phyloP scores from a whole-genome alignment of 805 yeast species.

The Candida sonorensis region DNA sequence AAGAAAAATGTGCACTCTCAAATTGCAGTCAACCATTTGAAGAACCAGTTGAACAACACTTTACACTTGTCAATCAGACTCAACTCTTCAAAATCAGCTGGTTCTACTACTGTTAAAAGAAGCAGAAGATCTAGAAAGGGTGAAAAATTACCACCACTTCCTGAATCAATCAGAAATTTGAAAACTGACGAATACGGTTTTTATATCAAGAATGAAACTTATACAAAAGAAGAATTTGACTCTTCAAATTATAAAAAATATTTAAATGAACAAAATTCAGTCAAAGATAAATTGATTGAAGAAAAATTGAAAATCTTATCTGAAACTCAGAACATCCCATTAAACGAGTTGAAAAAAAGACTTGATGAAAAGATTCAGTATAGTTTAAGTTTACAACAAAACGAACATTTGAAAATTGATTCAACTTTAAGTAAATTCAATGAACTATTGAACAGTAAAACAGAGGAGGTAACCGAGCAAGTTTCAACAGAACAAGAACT shows the following conservation, averaged over 20 bases:
- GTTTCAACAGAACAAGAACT: no score
- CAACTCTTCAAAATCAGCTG: constrained; percentile 2
- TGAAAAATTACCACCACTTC: constrained; percentile 1
- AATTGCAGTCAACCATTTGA: no score
- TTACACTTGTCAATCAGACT: constrained; percentile 4
- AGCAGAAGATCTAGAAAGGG: no score
- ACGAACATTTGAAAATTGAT: constrained; percentile 6
- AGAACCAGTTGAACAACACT: no score
- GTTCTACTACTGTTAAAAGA: no score
- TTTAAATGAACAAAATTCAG: constrained; percentile 10
- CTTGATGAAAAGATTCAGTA: constrained; percentile 17
- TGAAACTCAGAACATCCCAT: constrained; percentile 10
- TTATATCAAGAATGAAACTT: constrained; percentile 12
- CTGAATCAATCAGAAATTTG: constrained; percentile 6
- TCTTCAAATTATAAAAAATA: constrained; percentile 17
- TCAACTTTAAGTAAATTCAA: constrained; percentile 7
- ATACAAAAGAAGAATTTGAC: constrained; percentile 17
- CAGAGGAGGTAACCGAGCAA: no score
- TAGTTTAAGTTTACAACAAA: constrained; percentile 3
- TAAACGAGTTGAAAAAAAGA: constrained; percentile 14
- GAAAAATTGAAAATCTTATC: constrained; percentile 20
- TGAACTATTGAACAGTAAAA: no score
- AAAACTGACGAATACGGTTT: constrained; percentile 21
- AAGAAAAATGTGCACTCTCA: no score
- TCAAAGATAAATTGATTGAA: constrained; percentile 19